phyloP scores from a whole-genome alignment of 768 basidiomycete genomes.

The Chiua virens region DNA sequence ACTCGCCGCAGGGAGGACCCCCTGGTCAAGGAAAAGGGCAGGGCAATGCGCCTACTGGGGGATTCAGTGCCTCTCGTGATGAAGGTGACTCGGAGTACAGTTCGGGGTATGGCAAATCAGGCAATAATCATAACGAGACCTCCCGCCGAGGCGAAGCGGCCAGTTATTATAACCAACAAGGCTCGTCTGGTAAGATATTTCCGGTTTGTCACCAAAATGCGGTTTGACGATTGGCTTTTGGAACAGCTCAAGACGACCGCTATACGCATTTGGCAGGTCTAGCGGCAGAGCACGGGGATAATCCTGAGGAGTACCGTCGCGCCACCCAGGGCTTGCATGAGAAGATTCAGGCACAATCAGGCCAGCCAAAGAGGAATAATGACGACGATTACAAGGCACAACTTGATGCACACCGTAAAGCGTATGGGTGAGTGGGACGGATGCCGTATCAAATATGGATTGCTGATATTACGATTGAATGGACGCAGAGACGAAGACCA shows the following conservation, averaged over 20 bases:
- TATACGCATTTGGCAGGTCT: constrained; percentile 16
- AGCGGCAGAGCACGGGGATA: constrained; percentile 16
- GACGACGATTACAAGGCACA: constrained; percentile 20
- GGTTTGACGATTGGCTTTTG: constrained; percentile 2
- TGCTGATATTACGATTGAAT: background rate
- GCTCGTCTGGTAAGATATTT: constrained; percentile 2
- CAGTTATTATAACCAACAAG: constrained; percentile 17
- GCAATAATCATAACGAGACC: background rate
- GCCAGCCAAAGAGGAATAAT: background rate
- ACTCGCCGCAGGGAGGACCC: background rate
- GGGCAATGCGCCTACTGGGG: constrained; percentile 17
- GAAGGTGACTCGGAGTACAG: constrained; percentile 10
- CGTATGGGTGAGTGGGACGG: constrained; percentile 28
- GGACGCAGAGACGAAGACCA: constrained; percentile 15
- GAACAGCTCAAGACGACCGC: constrained; percentile 18
- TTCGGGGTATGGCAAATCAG: constrained; percentile 4
- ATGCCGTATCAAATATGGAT: background rate
- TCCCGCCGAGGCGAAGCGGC: constrained; percentile 17
- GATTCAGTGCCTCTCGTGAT: constrained; percentile 10
- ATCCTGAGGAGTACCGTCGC: constrained; percentile 19
- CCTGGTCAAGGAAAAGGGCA: constrained; percentile 1
- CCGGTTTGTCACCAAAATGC: background rate
- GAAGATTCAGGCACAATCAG: constrained; percentile 19
- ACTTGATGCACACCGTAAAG: constrained; percentile 29
- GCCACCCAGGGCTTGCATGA: constrained; percentile 25